Base-by-base conservation (phyloP, 2,329 filamentous ascomycete genomes). In the Tolypocladium pustulatum region DNA sequence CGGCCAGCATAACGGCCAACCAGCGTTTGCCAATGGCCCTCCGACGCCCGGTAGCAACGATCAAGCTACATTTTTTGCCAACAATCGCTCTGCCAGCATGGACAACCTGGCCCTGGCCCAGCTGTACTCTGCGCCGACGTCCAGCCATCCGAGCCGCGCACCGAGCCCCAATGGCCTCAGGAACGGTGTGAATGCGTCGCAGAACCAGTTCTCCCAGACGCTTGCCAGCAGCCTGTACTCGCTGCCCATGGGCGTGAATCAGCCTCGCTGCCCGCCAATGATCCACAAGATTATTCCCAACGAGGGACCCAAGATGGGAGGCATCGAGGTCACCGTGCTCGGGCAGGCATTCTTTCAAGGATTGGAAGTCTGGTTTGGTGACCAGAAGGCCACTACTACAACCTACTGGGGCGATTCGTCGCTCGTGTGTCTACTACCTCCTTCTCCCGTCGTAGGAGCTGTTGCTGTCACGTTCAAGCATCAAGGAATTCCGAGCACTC, bases 231-330 rank as follows among this genome's bases (percentile, higher is more conserved):
- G 75, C 56, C 66, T 85, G 3, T 85, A 80, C 70, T 71, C 72
- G 25, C 71, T 82, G 37, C 76, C 82, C 34, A 69, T 83, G 34
- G 73, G 71, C 9, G 73, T 81, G 58, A 76, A 76, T 55, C 76
- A 78, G 51, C 75, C 79, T n/a, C 75, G 80, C 36, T 58, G 64
- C 1, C 69, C 73, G 13, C 77, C 81, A 2, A 83, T 87, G 22
- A 93, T 95, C 27, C 87, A 90, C 69, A 93, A 92, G 70, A 81
- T 96, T 61, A 90, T 94, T 40, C 91, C 92, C 0, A 82, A 81
- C 36, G 89, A 95, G 71, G 91, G 91, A 0, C 89, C 91, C 8
- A 89, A 86, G 60, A 84, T 84, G 40, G 91, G 91, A 60, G 91
- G 91, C 49, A 91, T 90, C 57, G 91, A 97, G 70, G 90, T 96